Evolutionary conservation across 2,329 filamentous ascomycete genomes (phyloP), one percentile per base, ranked within the genome.

Genomic region (Hymenoscyphus occultus): DNA sequence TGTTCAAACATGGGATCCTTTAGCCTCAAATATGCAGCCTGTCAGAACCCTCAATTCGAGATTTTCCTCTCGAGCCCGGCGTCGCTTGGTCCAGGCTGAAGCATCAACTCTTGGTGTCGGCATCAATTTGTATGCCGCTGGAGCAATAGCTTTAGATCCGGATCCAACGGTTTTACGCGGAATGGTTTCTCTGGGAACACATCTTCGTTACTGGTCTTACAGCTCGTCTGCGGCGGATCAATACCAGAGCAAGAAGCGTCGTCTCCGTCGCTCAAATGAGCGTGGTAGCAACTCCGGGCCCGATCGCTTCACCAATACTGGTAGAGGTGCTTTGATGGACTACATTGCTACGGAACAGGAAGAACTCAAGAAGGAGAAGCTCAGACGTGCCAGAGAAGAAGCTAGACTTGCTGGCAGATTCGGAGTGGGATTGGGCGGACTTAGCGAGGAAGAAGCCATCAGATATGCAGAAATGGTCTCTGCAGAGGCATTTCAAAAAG

Each of bases 1-100:
- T 2, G 94, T 97, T 4, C 95, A 98, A 76, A 91, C 93, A 5
- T 99, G 95, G 95, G 95, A 99, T 79, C 91, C 91, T n/a, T 81
- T 99, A 58, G 92, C 89, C 0, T 98, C 94, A 1, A 90, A 84
- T 0, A 78, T 83, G 19, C 87, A 89, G 22, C 92, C 95, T 0
- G 84, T 98, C 61, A 87, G 93, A 48, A 98, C 93, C 0, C 82
- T 99, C 62, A 93, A 96, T 74, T 92, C 92, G 2, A 88, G 90
- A 14, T 93, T 94, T 70, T 91, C 91, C 1, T 89, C 90, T 7
- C 88, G 92, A 35, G 90, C 93, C 60, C 90, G 93, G 68, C 91
- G 93, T 64, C 87, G 93, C 68, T 84, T 81, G 72, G 81, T 85
- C 5, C 87, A 90, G 76, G 87, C 86, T 2, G 85, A 89, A 74